phyloP scores from a whole-genome alignment of 176 grass and related monocot genomes.

The bread wheat (Triticum aestivum) region IWGSC_CS_RefSeq_v2.1 NC_057811.1:148524751-148525250 shows the following conservation, averaged over 20 bases:
- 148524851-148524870: conserved; percentile 41
- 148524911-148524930: not conserved
- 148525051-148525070: conserved; percentile 31
- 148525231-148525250: no score
- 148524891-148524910: conserved; percentile 21
- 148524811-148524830: conserved; percentile 47
- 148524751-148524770: not conserved
- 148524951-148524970: conserved; percentile 21
- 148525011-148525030: conserved; percentile 30
- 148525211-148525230: no score
- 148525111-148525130: not conserved
- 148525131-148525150: no score
- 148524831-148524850: conserved; percentile 2
- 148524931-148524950: not conserved
- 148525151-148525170: no score
- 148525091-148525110: not conserved
- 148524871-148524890: conserved; percentile 70
- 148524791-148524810: conserved; percentile 79
- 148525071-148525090: not conserved
- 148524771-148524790: not conserved
- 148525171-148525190: not conserved
- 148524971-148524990: not conserved
- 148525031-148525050: conserved; percentile 10
- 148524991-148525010: conserved; percentile 17
- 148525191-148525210: no score